A percentile compares a stretch with the other conserved stretches of the same genome.
Evolutionary conservation across 1,139 yeast genomes (phyloP).

Genomic region (Scheffersomyces insectosa): DNA sequence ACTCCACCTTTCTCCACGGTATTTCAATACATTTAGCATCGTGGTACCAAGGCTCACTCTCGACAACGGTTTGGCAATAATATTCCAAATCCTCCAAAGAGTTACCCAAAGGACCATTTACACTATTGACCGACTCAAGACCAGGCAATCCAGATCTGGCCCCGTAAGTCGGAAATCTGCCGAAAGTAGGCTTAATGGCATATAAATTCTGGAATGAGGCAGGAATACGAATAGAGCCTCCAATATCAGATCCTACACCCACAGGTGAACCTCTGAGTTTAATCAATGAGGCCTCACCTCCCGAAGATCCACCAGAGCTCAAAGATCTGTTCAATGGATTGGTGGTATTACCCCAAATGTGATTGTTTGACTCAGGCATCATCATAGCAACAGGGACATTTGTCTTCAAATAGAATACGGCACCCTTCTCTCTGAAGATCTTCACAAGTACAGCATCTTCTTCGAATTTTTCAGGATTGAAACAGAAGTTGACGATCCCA

Average conservation of each 20-base stretch:
- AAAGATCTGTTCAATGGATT: constrained; percentile 33
- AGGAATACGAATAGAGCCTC: constrained; percentile 56
- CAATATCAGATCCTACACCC: constrained; percentile 62
- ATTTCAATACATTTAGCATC: constrained; percentile 33
- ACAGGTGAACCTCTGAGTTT: constrained; percentile 41
- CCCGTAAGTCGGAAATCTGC: constrained; percentile 52
- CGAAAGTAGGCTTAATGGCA: constrained; percentile 48
- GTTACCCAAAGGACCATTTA: constrained; percentile 35
- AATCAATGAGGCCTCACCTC: constrained; percentile 40
- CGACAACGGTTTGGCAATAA: constrained; percentile 27
- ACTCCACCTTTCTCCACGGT: constrained; percentile 30
- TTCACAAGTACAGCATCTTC: constrained; percentile 28
- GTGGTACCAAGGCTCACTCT: constrained; percentile 28
- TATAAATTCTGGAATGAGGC: constrained; percentile 49
- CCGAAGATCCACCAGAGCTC: constrained; percentile 39
- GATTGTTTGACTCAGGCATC: constrained; percentile 40
- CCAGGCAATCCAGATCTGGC: constrained; percentile 57
- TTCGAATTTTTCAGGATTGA: constrained; percentile 23
- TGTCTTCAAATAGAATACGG: constrained; percentile 35
- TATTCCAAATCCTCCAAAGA: constrained; percentile 28
- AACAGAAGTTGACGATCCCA: constrained; percentile 42
- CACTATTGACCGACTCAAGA: constrained; percentile 41
- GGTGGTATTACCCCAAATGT: constrained; percentile 33
- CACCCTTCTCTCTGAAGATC: constrained; percentile 29
- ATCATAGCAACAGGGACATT: constrained; percentile 40